Evolutionary conservation across 768 basidiomycete genomes (phyloP), one percentile per base, ranked within the genome.

Genomic region (Boletellus sp.): DNA sequence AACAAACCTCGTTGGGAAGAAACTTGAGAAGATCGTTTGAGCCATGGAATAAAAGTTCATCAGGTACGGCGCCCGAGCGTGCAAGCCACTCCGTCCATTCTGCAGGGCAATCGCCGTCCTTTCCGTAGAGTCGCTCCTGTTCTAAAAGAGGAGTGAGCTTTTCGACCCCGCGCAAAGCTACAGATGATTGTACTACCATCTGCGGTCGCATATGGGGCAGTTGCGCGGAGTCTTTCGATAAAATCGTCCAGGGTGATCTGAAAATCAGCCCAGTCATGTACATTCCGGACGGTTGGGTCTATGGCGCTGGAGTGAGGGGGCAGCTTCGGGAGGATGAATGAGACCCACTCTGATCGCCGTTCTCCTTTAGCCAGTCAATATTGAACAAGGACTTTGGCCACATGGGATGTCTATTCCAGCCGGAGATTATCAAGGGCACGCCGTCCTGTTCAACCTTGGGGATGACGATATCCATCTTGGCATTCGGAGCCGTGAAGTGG

Each of bases 101-200:
- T 35, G 59, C 26, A 0, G 90, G 90, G 63, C 88, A 91, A 11
- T 77, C 72, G 1, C 78, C 76, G 59, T 93, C 90, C 60, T 92
- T 92, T 19, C 86, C 88, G 58, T 93, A 92, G 9, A 83, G 70
- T 24, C 86, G 72, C 59, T 81, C 78, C 10, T 62, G 58, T 56
- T 86, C 85, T 87, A 55, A 10, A 46, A 24, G 38, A 48, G 17
- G 26, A 6, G 6, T 48, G 3, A 45, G 39, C 5, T 8, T 31
- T 22, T 45, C 23, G 12, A 15, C 24, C 13, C n/a, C n/a, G 6
- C 13, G 34, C 13, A 20, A 5, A 19, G 3, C 28, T 28, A 28
- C 28, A 28, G 28, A 19, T 35, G 24, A 6, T 19, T 15, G 16
- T 42, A 65, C 50, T 58, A 77, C 80, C 80, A 53, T 70, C 68